Percentiles rank a stretch among this genome's conserved stretches.
These are phyloP conservation scores for Penicillium occitanis DNA, from an alignment of 2,329 filamentous ascomycete species.

Conservation along the genomic window DNA sequence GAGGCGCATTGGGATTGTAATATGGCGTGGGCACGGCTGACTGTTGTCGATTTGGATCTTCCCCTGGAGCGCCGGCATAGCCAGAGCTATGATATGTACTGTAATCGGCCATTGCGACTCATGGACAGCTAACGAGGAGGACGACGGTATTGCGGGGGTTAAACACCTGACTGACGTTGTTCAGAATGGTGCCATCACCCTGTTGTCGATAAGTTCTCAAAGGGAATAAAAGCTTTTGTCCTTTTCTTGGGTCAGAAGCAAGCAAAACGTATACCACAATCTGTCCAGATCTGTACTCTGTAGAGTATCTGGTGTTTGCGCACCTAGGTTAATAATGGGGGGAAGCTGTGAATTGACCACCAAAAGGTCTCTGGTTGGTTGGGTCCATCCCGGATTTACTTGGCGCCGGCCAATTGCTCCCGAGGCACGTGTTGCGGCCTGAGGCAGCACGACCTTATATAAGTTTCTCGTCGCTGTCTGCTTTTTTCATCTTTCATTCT, in stretches of 20 bases:
- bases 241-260: background rate
- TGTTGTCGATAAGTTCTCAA: background rate
- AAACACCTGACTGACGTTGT: background rate
- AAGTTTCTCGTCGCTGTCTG: background rate
- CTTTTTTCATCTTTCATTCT: background rate
- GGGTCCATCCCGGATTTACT: slow-evolving; percentile 30
- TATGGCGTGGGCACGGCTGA: slow-evolving; percentile 54
- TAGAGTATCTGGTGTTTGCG: background rate
- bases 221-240: background rate
- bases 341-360: slow-evolving; percentile 34
- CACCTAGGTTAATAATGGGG: slow-evolving; percentile 6
- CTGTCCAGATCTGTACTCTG: background rate
- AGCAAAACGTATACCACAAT: background rate
- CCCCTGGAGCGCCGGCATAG: slow-evolving; percentile 36
- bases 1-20: slow-evolving; percentile 47
- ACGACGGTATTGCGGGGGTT: slow-evolving; percentile 15
- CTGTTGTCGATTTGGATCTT: slow-evolving; percentile 57
- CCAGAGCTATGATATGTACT: slow-evolving; percentile 43
- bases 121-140: slow-evolving; percentile 27
- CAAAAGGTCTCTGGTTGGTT: slow-evolving; percentile 28
- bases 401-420: slow-evolving; percentile 26
- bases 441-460: background rate
- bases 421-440: slow-evolving; percentile 18
- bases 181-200: slow-evolving; percentile 22
- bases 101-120: slow-evolving; percentile 45